phyloP scores from a whole-genome alignment of 371 early-diverging fungal species.

The Chytridium lagenaria region DNA sequence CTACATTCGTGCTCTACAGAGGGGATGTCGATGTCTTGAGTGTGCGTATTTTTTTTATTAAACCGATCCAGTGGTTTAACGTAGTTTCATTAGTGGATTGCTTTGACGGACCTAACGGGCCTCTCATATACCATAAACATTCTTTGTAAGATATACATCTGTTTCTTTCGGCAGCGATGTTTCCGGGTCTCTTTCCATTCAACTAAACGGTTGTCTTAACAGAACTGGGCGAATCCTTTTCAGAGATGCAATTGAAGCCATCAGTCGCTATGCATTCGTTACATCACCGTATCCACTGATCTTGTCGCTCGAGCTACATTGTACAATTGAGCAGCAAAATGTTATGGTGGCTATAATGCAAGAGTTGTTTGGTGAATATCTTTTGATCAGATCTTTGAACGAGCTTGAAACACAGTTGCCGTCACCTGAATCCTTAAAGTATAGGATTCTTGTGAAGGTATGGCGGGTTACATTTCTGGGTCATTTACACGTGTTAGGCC shows the following conservation, averaged over 20 bases:
- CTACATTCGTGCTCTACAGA: conserved; percentile 78
- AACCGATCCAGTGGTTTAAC: neutral
- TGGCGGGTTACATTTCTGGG: neutral
- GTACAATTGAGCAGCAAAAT: conserved; percentile 72
- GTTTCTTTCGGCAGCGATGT: too few species aligned
- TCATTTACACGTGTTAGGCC: neutral
- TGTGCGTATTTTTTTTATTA: conserved; percentile 39
- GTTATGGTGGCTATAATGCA: conserved; percentile 69
- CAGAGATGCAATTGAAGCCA: conserved; percentile 76
- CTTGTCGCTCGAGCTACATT: conserved; percentile 82
- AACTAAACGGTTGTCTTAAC: conserved; percentile 8
- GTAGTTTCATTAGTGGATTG: conserved; percentile 70
- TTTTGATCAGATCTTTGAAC: conserved; percentile 59
- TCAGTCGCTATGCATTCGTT: conserved; percentile 79
- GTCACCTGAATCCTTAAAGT: conserved; percentile 67
- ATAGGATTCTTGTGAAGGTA: conserved; percentile 75
- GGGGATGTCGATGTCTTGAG: conserved; percentile 86
- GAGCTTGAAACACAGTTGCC: conserved; percentile 58
- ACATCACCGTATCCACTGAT: conserved; percentile 79
- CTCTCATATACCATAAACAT: conserved; percentile 80
- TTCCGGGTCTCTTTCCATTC: too few species aligned
- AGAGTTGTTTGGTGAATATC: conserved; percentile 65
- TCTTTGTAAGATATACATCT: conserved; percentile 63
- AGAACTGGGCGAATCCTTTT: conserved; percentile 75
- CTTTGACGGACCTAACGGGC: conserved; percentile 84